Base-by-base conservation (phyloP, 192 early-diverging fungal genomes). In the Coemansia sp. region DNA sequence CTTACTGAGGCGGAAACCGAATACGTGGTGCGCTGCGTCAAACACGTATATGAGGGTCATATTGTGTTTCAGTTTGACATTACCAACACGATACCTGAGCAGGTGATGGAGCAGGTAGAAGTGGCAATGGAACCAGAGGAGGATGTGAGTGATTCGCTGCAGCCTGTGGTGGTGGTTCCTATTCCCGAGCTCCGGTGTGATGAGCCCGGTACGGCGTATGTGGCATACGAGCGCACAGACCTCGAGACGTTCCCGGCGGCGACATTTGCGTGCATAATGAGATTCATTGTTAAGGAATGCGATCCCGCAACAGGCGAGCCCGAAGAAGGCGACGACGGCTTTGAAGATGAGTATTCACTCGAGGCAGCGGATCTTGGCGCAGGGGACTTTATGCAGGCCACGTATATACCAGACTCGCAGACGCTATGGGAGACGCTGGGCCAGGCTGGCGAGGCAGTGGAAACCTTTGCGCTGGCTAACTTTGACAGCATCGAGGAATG, bases 11-110 rank as follows among this genome's bases (percentile, higher is more conserved):
- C 87, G 10, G 97, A 98, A 75, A 95, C 93, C 10, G 97, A 99
- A 75, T 99, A 99, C 80, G 88, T 89, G 25, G 94, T 99, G 54
- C 78, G 83, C 21, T 94, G 91, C 64, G 74, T 95, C 56, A 98
- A 98, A 78, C 97, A 99, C 62, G 85, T 96, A n/a, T 99, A 93
- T 70, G 76, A 83, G 50, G 76, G 85, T 24, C 93, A 97, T 59
- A 63, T 99, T 61, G 92, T 99, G 9, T 96, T 98, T 84, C 94
- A 99, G 88, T 98, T 98, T 74, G 88, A 93, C 60, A 89, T 93
- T 70, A 88, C 82, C 57, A 99, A 99, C 82, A 99, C 97, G 7
- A 85, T 99, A 30, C 90, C 94, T 67, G 95, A 98, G 69, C 89
- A 87, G 34, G 74, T 96, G 38, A 80, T 98, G 59, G 97, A 97